These are phyloP conservation scores for Colletotrichum sansevieriae DNA, from an alignment of 2,329 filamentous ascomycete species.

Conservation along the genomic window DNA sequence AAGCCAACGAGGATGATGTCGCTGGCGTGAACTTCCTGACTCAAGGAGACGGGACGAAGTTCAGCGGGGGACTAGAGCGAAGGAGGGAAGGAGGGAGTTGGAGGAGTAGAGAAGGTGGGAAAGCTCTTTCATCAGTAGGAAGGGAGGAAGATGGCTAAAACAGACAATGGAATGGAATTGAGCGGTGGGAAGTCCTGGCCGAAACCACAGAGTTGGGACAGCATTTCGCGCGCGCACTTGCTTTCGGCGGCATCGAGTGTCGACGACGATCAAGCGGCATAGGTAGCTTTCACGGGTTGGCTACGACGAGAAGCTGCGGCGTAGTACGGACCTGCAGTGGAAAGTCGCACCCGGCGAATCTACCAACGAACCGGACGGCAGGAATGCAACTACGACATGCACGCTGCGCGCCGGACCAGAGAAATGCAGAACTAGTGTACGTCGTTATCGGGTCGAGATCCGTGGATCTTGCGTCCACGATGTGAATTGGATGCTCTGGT, in stretches of 20 bases:
- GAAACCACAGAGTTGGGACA: slow-evolving; percentile 24
- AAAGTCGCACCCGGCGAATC: slow-evolving; percentile 40
- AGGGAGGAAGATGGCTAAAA: slow-evolving; percentile 2
- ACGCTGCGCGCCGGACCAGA: slow-evolving; percentile 20
- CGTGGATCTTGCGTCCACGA: slow-evolving; percentile 30
- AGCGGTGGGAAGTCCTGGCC: slow-evolving; percentile 25
- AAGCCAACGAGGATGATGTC: slow-evolving; percentile 35
- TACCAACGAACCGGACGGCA: slow-evolving; percentile 36
- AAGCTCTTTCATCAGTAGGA: slow-evolving; percentile 34
- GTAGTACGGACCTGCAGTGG: slow-evolving; percentile 38
- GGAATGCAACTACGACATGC: slow-evolving; percentile 36
- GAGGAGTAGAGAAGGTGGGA: slow-evolving; percentile 11
- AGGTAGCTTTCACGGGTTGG: slow-evolving; percentile 9
- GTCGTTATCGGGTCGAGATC: slow-evolving; percentile 34
- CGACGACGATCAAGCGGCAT: slow-evolving; percentile 32
- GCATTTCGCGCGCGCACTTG: slow-evolving; percentile 22
- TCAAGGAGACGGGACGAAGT: slow-evolving; percentile 36
- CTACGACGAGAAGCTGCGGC: slow-evolving; percentile 29
- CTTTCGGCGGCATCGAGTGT: slow-evolving; percentile 15
- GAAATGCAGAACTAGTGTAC: slow-evolving; percentile 17
- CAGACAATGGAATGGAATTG: slow-evolving; percentile 22
- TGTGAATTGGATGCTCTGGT: slow-evolving; percentile 30
- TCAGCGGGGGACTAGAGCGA: slow-evolving; percentile 35
- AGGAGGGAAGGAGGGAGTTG: slow-evolving; percentile 34
- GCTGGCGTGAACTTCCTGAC: slow-evolving; percentile 28